Conservation (phyloP, 441 rosid species). For the Adansonia grandidieri region DNA sequence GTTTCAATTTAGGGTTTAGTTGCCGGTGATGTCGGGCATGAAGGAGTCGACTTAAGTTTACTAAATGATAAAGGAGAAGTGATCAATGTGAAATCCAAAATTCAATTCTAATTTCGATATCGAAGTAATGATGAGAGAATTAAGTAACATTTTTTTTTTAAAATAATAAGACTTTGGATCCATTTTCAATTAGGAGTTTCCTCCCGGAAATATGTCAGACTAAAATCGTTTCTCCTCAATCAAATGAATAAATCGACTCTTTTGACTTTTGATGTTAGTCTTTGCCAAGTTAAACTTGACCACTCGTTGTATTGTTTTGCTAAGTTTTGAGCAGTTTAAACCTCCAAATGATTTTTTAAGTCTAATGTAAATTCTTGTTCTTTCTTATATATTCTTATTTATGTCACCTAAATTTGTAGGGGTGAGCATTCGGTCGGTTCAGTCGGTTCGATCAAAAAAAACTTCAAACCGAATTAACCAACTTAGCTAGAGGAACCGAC, state of each 20-base stretch:
- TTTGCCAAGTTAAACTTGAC: background rate
- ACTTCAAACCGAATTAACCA: too few species aligned
- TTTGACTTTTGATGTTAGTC: background rate
- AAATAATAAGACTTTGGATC: background rate
- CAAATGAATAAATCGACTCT: background rate
- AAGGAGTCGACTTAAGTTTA: background rate
- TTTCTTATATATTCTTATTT: background rate
- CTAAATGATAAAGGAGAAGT: background rate
- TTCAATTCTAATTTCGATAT: background rate
- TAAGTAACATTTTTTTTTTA: background rate
- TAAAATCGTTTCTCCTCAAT: background rate
- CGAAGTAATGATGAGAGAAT: background rate
- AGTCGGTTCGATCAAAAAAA: too few species aligned
- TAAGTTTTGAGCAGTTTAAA: background rate
- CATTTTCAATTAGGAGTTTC: background rate
- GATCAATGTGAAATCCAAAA: constrained; percentile 1
- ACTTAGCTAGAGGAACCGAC: too few species aligned
- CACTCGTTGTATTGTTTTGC: background rate
- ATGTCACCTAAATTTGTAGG: background rate
- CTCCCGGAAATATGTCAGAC: background rate
- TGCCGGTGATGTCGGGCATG: background rate
- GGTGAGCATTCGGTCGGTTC: too few species aligned
- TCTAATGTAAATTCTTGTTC: background rate
- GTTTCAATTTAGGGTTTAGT: background rate
- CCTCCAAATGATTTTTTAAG: background rate